Percentiles rank a stretch among this genome's conserved stretches.
Evolutionary conservation across 176 grass and related monocot genomes (phyloP).

Genomic region (Ensete ventricosum): DNA sequence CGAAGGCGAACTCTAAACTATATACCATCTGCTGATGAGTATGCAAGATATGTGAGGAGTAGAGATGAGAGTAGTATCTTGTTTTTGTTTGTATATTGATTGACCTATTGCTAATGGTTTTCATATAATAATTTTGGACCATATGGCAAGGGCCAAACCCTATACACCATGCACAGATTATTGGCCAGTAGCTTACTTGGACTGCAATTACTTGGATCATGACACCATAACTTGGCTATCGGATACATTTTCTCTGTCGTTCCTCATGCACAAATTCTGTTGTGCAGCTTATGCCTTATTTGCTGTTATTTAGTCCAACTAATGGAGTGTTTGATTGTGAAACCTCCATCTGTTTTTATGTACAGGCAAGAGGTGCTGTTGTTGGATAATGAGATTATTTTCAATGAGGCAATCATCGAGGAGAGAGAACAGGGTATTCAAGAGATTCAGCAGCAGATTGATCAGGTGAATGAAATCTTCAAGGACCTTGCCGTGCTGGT

Average conservation of each 20-base stretch:
- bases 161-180: not conserved
- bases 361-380: slow-evolving; percentile 23
- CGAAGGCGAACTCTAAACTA: not conserved
- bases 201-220: no score
- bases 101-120: not conserved
- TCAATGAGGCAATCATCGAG: slow-evolving; percentile 26
- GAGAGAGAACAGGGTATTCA: slow-evolving; percentile 26
- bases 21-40: not conserved
- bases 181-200: no score
- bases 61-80: not conserved
- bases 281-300: no score
- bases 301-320: no score
- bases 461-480: slow-evolving; percentile 25
- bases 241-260: no score
- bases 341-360: slow-evolving; percentile 13
- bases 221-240: no score
- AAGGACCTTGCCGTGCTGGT: slow-evolving; percentile 26
- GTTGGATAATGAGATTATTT: slow-evolving; percentile 21
- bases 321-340: not conserved
- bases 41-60: not conserved
- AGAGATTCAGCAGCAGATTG: slow-evolving; percentile 24
- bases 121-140: not conserved
- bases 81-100: not conserved
- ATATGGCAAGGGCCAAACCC: not conserved
- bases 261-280: no score